These are phyloP conservation scores for Globisporangium recalcitrans DNA, from an alignment of 352 stramenopile genomes.

Conservation along the genomic window DNA sequence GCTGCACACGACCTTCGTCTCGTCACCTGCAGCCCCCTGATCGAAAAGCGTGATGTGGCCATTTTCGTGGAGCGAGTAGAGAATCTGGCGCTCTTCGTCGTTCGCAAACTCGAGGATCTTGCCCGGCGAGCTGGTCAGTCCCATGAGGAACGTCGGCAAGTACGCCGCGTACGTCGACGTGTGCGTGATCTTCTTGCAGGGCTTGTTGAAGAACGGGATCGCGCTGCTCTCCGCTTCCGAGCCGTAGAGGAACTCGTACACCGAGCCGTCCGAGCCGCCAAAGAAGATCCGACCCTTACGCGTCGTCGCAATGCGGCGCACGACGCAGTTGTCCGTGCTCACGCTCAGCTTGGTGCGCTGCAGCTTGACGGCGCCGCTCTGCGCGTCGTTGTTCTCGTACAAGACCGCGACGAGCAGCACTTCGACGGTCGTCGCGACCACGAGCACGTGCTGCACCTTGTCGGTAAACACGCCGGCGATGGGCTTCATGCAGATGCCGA, in stretches of 20 bases:
- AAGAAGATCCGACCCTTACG: conserved; percentile 93
- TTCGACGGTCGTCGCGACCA: conserved; percentile 94
- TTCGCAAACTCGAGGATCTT: conserved; percentile 86
- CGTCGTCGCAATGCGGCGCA: conserved; percentile 87
- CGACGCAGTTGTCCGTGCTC: conserved; percentile 92
- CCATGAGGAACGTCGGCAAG: conserved; percentile 69
- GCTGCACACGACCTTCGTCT: conserved; percentile 56
- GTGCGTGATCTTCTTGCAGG: conserved; percentile 91
- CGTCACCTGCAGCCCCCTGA: conserved; percentile 41
- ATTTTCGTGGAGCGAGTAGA: conserved; percentile 90
- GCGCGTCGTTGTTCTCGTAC: conserved; percentile 45
- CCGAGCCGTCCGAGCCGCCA: conserved; percentile 91
- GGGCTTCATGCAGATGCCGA: conserved; percentile 84
- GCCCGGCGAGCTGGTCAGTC: conserved; percentile 67
- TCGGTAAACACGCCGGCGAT: conserved; percentile 90
- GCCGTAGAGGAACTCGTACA: conserved; percentile 92
- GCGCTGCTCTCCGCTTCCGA: conserved; percentile 29
- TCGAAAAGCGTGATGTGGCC: conserved; percentile 76
- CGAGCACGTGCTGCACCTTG: conserved; percentile 91
- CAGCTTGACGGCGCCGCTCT: conserved; percentile 35
- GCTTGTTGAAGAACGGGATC: conserved; percentile 42
- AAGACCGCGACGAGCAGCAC: conserved; percentile 91
- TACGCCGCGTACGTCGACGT: conserved; percentile 82
- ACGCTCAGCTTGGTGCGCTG: conserved; percentile 88
- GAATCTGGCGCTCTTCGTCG: conserved; percentile 83